These are phyloP conservation scores for Paracorniculantispora psalliotae DNA, from an alignment of 2,329 filamentous ascomycete species.

Conservation along the genomic window DNA sequence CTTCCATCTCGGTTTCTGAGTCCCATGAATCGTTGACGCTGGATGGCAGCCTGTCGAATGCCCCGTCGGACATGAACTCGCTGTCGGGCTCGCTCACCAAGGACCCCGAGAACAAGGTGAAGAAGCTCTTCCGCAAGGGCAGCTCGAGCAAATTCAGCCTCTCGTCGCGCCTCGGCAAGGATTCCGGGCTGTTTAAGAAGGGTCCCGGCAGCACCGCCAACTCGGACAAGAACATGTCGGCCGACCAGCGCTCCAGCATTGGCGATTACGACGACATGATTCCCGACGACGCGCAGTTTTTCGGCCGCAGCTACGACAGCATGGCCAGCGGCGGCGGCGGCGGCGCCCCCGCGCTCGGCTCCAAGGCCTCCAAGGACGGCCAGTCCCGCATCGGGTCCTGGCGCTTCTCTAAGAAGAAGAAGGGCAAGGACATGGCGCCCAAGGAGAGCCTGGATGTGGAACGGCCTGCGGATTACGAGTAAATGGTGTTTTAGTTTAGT, in stretches of 20 bases:
- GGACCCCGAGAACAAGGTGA: conserved; percentile 52
- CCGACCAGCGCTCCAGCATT: conserved; percentile 52
- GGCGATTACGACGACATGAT: conserved; percentile 50
- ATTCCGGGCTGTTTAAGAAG: conserved; percentile 54
- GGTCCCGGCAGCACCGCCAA: conserved; percentile 52
- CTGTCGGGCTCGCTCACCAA: conserved; percentile 37
- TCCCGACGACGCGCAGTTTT: conserved; percentile 41
- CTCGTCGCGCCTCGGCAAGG: conserved; percentile 51
- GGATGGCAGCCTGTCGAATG: conserved; percentile 52
- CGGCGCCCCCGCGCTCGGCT: conserved; percentile 54
- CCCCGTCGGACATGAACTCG: conserved; percentile 47
- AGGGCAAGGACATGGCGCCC: conserved; percentile 42
- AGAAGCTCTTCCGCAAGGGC: conserved; percentile 60
- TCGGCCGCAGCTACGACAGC: conserved; percentile 52
- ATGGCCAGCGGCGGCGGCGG: no score
- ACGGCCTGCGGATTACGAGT: conserved; percentile 27
- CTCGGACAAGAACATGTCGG: conserved; percentile 52
- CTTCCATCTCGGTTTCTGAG: conserved; percentile 48
- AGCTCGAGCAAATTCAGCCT: conserved; percentile 62
- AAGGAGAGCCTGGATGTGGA: conserved; percentile 51
- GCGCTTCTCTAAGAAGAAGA: conserved; percentile 58
- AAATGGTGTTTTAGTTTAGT: not conserved
- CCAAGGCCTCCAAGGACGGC: conserved; percentile 41
- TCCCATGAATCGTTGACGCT: conserved; percentile 54
- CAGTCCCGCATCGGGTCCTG: conserved; percentile 47